Base-by-base conservation (phyloP, 1,284 basidiomycete genomes). In the Papiliotrema nemorosa region DNA sequence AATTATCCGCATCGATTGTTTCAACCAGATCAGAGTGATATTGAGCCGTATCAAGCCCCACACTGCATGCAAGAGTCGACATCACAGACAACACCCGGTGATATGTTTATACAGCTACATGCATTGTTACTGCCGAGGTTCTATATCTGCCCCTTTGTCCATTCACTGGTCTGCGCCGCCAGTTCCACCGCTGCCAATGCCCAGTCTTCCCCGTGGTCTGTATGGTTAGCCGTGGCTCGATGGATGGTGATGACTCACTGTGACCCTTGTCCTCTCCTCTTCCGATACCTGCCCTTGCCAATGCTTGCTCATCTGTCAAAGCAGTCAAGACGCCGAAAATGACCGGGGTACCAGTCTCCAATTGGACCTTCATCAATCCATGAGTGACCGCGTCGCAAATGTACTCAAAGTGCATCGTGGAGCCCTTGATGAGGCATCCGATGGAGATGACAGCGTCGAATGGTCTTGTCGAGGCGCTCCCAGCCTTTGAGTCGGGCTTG, bases 321-420 rank as follows among this genome's bases (percentile, higher is more conserved):
- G 85, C 89, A 14, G 94, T 99, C 63, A 99, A 78, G 13, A 99
- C 90, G 29, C 96, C 96, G 71, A 97, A 94, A 58, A 99, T 87
- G 64, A 98, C 90, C 0, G 94, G 94, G n/a, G 88, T 83, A 20
- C 90, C 89, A 2, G 87, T 86, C 73, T 98, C 93, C 62, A 97
- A 78, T 70, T 93, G 90, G 24, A 97, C 82, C 58, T 84, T 83
- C 94, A 97, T 98, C 62, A 98, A 79, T 34, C 86, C 92, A 64
- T 94, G 86, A 39, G 89, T 86, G 53, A 96, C 90, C 50, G 85
- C 82, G 63, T 97, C 92, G 70, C 84, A 90, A 73, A 98, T 99
- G 79, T 99, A 99, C 75, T 97, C 92, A 72, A 96, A 97, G 77
- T 97, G 92, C 90, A 94, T 94, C 14, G 92, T 96, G 3, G 84